Conservation (phyloP, 768 basidiomycete species). For the Mycena epipterygia region DNA sequence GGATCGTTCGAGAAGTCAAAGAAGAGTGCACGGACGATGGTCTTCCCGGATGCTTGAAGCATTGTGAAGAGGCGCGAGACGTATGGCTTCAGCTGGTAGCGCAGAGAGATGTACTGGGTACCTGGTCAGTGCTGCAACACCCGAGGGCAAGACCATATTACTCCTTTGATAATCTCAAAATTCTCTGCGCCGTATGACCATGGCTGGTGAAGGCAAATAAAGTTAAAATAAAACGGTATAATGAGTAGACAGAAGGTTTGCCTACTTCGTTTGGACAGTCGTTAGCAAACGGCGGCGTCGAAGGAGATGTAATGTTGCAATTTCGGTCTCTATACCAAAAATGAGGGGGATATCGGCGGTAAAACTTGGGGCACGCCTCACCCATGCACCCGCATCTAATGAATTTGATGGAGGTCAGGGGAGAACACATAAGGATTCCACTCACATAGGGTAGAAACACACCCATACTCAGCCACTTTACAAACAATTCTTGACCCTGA, state of each 20-base stretch:
- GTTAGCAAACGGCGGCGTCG: conserved; percentile 45
- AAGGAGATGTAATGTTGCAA: conserved; percentile 42
- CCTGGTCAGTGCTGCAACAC: background rate
- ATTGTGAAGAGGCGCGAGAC: conserved; percentile 47
- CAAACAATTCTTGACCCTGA: conserved; percentile 50
- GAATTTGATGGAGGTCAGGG: background rate
- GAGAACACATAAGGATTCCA: background rate
- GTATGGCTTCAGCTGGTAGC: conserved; percentile 52
- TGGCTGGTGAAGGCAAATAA: conserved; percentile 38
- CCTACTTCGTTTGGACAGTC: conserved; percentile 52
- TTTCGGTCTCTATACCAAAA: conserved; percentile 38
- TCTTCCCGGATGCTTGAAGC: conserved; percentile 47
- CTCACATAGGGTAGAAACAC: conserved; percentile 54
- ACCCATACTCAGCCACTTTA: conserved; percentile 53
- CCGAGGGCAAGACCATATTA: conserved; percentile 2
- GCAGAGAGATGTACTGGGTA: conserved; percentile 49
- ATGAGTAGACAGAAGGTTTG: background rate
- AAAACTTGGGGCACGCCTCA: background rate
- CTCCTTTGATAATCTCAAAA: conserved; percentile 51
- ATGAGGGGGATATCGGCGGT: background rate
- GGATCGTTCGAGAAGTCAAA: conserved; percentile 50
- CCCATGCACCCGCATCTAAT: conserved; percentile 18
- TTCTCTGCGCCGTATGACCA: conserved; percentile 54
- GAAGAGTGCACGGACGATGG: conserved; percentile 50
- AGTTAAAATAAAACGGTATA: background rate